phyloP scores from a whole-genome alignment of 192 early-diverging fungal genomes.

The Haplosporangium gracile region DNA sequence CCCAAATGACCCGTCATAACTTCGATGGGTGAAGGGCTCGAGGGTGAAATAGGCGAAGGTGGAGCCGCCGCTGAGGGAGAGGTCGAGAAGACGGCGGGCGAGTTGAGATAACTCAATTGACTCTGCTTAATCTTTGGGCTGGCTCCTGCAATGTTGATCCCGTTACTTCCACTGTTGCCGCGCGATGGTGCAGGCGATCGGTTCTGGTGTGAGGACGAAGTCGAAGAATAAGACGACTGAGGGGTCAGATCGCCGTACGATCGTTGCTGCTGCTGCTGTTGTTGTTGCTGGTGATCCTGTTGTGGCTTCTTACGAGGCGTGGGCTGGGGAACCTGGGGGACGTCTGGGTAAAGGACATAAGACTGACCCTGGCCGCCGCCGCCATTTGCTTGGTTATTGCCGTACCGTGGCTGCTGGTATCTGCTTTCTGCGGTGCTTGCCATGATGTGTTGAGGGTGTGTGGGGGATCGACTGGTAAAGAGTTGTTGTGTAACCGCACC shows the following conservation, averaged over 20 bases:
- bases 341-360: constrained; percentile 20
- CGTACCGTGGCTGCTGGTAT: constrained; percentile 21
- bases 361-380: constrained; percentile 10
- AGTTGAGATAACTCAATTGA: constrained; percentile 32
- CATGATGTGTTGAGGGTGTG: background rate
- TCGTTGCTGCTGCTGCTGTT: constrained; percentile 26
- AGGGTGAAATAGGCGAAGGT: constrained; percentile 47
- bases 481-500: background rate
- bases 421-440: constrained; percentile 26
- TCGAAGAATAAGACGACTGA: constrained; percentile 35
- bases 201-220: constrained; percentile 19
- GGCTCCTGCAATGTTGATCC: background rate
- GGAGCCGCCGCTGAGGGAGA: constrained; percentile 9
- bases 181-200: constrained; percentile 17
- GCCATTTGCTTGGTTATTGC: background rate
- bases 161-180: constrained; percentile 36
- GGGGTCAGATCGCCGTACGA: constrained; percentile 29
- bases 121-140: constrained; percentile 22
- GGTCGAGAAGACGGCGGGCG: constrained; percentile 12
- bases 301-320: constrained; percentile 9
- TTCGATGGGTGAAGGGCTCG: constrained; percentile 27
- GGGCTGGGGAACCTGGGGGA: constrained; percentile 4
- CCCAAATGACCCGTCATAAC: constrained; percentile 24
- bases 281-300: constrained; percentile 28
- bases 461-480: background rate